phyloP scores from a whole-genome alignment of 78 protist genomes.

The Protostelium mycophagum region DNA sequence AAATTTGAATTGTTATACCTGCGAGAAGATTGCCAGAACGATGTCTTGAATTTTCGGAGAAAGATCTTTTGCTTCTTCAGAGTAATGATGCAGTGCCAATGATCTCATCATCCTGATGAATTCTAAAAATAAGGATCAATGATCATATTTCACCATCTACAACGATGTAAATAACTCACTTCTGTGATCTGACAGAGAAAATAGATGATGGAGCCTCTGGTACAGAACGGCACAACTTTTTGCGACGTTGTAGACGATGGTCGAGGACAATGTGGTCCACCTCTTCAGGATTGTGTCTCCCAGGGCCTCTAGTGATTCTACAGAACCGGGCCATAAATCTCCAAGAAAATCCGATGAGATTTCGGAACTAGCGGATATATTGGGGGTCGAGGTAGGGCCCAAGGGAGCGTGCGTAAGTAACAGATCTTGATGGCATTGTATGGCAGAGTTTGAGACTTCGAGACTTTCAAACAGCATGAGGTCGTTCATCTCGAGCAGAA shows the following conservation, averaged over 20 bases:
- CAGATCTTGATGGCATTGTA: neutral
- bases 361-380: neutral
- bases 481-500: conserved; percentile 18
- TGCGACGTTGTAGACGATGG: neutral
- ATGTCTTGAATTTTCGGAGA: neutral
- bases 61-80: neutral
- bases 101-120: neutral
- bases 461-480: neutral
- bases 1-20: no score
- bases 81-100: neutral
- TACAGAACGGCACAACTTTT: neutral
- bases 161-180: no score
- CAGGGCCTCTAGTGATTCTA: neutral
- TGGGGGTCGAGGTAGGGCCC: neutral
- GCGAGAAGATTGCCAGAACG: neutral
- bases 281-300: neutral
- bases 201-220: neutral
- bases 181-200: neutral
- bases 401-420: neutral
- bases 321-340: neutral
- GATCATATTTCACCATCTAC: no score
- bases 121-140: no score
- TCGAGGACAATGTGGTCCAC: neutral
- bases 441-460: neutral
- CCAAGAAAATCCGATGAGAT: no score